A percentile compares a stretch with the other conserved stretches of the same genome.
phyloP scores from a whole-genome alignment of 1,284 basidiomycete species.

The Leccinum fuscescens region DNA sequence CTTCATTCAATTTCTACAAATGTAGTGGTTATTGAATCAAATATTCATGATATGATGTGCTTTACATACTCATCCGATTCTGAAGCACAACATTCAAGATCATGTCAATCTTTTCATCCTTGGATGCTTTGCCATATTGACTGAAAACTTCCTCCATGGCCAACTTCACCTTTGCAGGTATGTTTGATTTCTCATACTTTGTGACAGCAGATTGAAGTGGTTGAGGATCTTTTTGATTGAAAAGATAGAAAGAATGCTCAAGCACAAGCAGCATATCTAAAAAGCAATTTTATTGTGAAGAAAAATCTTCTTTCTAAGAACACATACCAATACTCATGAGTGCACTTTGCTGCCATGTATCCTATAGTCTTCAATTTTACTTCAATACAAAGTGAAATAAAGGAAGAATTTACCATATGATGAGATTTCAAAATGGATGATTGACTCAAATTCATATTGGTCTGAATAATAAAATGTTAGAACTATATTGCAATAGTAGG shows the following conservation, averaged over 20 bases:
- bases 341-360: neutral
- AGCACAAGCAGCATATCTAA: neutral
- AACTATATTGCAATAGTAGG: no score
- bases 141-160: neutral
- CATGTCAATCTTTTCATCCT: no score
- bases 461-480: no score
- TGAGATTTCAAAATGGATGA: no score
- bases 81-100: no score
- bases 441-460: no score
- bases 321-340: neutral
- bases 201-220: neutral
- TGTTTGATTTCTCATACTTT: neutral
- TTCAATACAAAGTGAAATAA: no score
- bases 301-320: neutral
- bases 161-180: neutral
- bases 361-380: neutral
- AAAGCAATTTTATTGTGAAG: neutral
- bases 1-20: no score
- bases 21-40: no score
- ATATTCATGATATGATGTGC: no score
- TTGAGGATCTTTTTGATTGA: neutral
- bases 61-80: no score
- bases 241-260: neutral
- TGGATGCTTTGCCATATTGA: neutral
- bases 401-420: no score